A percentile compares a stretch with the other conserved stretches of the same genome.
Conservation (phyloP, 106 monocot species). For the Dioscorea zingiberensis region DNA sequence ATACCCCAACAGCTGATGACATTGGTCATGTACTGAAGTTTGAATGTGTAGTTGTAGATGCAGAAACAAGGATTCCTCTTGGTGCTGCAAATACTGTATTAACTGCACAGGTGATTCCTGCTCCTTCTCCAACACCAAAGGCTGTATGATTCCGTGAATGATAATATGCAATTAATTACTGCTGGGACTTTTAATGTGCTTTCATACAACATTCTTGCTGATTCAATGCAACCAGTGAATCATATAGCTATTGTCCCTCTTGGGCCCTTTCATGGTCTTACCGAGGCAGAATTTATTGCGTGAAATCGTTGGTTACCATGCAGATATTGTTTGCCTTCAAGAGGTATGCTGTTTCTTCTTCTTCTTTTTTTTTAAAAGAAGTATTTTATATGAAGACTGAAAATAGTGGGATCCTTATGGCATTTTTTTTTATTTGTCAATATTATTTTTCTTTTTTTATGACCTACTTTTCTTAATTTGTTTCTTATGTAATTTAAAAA, state of each 20-base stretch:
- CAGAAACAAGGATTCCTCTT: constrained; percentile 56
- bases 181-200: constrained; percentile 81
- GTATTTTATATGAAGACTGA: no score
- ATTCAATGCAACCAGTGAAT: constrained; percentile 81
- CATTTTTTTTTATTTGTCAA: no score
- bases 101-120: constrained; percentile 93
- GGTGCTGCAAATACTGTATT: constrained; percentile 51
- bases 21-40: constrained; percentile 87
- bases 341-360: constrained; percentile 42
- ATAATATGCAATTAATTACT: constrained; percentile 40
- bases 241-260: constrained; percentile 87
- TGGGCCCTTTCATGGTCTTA: constrained; percentile 99
- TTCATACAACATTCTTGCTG: constrained; percentile 94
- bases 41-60: constrained; percentile 78
- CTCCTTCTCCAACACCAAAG: constrained; percentile 84
- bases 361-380: no score
- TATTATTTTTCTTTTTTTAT: no score
- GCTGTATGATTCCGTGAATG: constrained; percentile 69
- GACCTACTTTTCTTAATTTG: no score
- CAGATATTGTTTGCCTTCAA: constrained; percentile 99
- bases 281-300: constrained; percentile 90
- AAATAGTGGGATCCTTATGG: no score
- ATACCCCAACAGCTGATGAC: constrained; percentile 91
- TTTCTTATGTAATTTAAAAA: no score
- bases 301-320: constrained; percentile 93